These are phyloP conservation scores for Friedmanniomyces simplex DNA, from an alignment of 495 filamentous ascomycete genomes.

Conservation along the genomic window DNA sequence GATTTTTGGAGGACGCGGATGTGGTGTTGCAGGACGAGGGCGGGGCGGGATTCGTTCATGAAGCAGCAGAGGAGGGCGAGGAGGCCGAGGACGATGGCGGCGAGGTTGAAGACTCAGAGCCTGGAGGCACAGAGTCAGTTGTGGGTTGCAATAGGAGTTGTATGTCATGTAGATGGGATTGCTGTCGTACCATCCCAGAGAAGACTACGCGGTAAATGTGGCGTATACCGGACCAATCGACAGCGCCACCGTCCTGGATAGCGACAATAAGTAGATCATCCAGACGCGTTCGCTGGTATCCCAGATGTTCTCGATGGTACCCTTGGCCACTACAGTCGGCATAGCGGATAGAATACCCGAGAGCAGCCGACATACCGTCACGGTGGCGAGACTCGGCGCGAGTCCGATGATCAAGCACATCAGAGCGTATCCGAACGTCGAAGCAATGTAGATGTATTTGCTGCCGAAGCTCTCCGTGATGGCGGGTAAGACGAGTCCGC, in stretches of 20 bases:
- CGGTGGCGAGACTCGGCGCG: background rate
- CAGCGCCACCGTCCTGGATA: slow-evolving; percentile 27
- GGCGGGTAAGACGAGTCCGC: slow-evolving; percentile 41
- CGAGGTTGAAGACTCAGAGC: background rate
- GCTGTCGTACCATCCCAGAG: background rate
- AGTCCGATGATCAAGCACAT: background rate
- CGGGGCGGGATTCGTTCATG: background rate
- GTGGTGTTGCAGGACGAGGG: background rate
- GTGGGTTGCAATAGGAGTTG: too few species aligned
- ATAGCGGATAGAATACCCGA: background rate
- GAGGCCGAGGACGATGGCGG: background rate
- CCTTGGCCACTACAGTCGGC: slow-evolving; percentile 26
- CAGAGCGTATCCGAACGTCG: background rate
- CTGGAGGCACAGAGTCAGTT: background rate
- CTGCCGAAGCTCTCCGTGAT: slow-evolving; percentile 44
- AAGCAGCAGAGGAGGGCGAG: background rate
- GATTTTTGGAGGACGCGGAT: background rate
- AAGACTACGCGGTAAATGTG: background rate
- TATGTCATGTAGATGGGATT: too few species aligned
- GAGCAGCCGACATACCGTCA: background rate
- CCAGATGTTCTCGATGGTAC: slow-evolving; percentile 44
- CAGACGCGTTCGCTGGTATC: slow-evolving; percentile 38
- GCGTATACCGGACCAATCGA: background rate
- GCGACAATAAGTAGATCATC: slow-evolving; percentile 39
- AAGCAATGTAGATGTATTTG: slow-evolving; percentile 40